Evolutionary conservation across 73 alveolate genomes (phyloP).

Genomic region (Breviolum minutum): DNA sequence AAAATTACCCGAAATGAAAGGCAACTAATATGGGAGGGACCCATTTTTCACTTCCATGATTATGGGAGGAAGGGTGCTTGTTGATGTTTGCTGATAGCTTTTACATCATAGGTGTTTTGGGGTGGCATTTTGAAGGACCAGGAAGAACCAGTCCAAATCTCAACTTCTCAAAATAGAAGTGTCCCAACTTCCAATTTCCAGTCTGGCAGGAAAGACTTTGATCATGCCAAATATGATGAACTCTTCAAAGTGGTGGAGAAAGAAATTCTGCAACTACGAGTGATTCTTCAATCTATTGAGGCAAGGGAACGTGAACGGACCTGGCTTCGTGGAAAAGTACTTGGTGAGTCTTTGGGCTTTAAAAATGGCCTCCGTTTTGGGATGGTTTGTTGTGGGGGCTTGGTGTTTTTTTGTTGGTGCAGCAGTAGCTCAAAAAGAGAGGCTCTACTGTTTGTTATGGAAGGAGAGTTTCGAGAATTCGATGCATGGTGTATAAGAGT

Average conservation of each 20-base stretch:
- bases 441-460: neutral
- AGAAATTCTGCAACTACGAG: conserved; percentile 53
- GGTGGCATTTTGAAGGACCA: no score
- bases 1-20: no score
- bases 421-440: no score
- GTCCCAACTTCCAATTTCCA: neutral
- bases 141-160: no score
- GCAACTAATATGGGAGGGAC: no score
- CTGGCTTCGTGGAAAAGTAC: conserved; percentile 70
- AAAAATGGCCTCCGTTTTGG: neutral
- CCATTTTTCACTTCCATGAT: no score
- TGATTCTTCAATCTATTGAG: conserved; percentile 69
- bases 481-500: no score
- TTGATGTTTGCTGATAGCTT: no score
- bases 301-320: conserved; percentile 64
- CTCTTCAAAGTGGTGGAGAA: conserved; percentile 73
- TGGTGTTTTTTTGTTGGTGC: neutral
- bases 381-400: neutral
- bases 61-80: no score
- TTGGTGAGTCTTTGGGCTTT: neutral
- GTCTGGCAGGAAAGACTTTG: neutral
- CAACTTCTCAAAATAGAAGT: no score
- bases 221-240: conserved; percentile 67
- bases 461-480: neutral
- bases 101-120: no score